Evolutionary conservation across 164 flowering plant species (phyloP).

Genomic region (Umbellularia californica): DNA sequence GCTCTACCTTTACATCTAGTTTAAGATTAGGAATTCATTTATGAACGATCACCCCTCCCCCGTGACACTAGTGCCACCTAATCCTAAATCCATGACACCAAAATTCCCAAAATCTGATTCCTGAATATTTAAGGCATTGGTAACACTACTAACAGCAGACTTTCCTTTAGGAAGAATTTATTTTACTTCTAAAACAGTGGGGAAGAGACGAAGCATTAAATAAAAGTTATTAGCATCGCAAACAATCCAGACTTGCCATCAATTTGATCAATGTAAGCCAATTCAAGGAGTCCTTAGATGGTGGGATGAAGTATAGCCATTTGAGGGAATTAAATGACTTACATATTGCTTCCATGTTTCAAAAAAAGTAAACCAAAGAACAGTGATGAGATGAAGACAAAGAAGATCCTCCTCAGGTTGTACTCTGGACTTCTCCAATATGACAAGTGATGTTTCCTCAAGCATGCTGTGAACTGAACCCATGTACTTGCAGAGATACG

Average conservation of each 20-base stretch:
- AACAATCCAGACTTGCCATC: background rate
- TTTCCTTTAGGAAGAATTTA: too few relatives aligned
- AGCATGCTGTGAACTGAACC: constrained; percentile 61
- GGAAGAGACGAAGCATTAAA: background rate
- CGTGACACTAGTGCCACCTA: background rate
- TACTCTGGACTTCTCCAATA: constrained; percentile 62
- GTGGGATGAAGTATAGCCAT: background rate
- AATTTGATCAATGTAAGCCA: background rate
- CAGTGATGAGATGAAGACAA: constrained; percentile 22
- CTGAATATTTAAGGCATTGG: background rate
- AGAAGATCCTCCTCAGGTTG: constrained; percentile 34
- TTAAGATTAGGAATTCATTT: background rate
- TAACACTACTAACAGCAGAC: too few relatives aligned
- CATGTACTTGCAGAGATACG: constrained; percentile 38
- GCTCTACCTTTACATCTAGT: background rate
- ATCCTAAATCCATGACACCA: background rate
- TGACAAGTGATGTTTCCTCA: constrained; percentile 57
- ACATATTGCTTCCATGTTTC: constrained; percentile 49
- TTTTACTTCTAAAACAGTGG: background rate
- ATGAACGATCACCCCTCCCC: background rate
- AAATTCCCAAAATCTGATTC: background rate
- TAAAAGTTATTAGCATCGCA: background rate
- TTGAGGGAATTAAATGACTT: constrained; percentile 14
- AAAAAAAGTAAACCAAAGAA: constrained; percentile 43
- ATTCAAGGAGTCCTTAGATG: background rate